phyloP scores from a whole-genome alignment of 2,329 filamentous ascomycete genomes.

The Pestalotiopsis sp. region DNA sequence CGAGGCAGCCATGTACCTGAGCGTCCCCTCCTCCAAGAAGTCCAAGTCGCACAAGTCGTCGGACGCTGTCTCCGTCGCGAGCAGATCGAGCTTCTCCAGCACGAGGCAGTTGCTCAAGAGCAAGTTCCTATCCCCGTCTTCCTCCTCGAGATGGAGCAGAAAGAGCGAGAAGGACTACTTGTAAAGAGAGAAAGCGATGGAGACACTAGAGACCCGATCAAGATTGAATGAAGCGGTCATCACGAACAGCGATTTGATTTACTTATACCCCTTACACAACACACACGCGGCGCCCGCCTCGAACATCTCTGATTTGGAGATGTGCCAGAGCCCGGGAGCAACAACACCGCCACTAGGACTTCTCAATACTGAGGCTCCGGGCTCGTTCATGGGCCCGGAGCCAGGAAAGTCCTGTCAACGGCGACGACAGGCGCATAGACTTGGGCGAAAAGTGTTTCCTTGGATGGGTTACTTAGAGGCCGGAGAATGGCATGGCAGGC shows the following conservation, averaged over 20 bases:
- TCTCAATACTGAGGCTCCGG: neutral
- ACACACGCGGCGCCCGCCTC: neutral
- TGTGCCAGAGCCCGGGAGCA: conserved; percentile 6
- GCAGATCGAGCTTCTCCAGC: conserved; percentile 3
- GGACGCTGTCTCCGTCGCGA: neutral
- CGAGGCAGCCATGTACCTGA: neutral
- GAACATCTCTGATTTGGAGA: neutral
- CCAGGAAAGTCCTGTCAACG: neutral
- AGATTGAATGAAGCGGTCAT: neutral
- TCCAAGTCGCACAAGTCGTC: conserved; percentile 1
- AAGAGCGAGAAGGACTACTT: conserved; percentile 1
- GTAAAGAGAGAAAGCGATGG: neutral
- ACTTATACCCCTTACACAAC: neutral
- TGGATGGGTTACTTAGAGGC: neutral
- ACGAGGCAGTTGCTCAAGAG: conserved; percentile 8
- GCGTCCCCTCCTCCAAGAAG: neutral
- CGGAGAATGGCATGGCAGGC: neutral
- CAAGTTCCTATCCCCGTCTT: neutral
- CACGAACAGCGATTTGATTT: neutral
- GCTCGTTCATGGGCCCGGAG: neutral
- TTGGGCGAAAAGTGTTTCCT: neutral
- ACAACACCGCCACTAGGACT: conserved; percentile 10
- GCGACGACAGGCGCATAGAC: neutral
- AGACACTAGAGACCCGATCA: neutral
- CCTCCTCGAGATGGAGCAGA: neutral